Base-by-base conservation (phyloP, 192 early-diverging fungal species). In the Coemansia sp. region DNA sequence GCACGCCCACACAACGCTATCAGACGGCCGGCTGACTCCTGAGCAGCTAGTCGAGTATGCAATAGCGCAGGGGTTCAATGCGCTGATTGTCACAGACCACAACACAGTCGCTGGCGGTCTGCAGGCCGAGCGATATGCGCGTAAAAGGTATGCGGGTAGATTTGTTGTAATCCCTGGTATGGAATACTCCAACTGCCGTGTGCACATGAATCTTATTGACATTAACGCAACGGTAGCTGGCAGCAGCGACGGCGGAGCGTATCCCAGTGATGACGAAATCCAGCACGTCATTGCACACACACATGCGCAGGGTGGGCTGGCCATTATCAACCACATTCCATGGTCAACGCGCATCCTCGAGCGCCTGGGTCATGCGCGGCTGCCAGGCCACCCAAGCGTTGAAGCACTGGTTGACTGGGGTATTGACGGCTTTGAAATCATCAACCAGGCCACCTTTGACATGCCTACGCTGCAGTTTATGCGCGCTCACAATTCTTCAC, bases 261-360 rank as follows among this genome's bases (percentile, higher is more conserved):
- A 77, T 55, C 89, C 89, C 11, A 80, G 75, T 19, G 85, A 90
- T 48, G 69, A 82, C 28, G 82, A 88, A 1, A 53, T 90, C 14
- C 65, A 68, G 58, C 51, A 46, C 1, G 85, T 83, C 1, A 90
- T 90, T 52, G 64, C 67, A 7, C 68, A 74, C 44, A 71, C 74
- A 14, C 89, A 90, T 61, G 78, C 77, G 46, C 49, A 88, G 4
- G 89, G 87, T 26, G 89, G 89, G 0, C 56, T 90, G 15, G 89
- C 85, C 0, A 86, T 88, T 48, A 85, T 88, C 5, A 90, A 90
- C 69, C 89, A 90, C 61, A 87, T 90, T 48, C 89, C 89, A 0
- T 90, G 89, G 89, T 86, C 85, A 44, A 88, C 86, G 65, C 77
- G 70, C 7, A 87, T 84, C 34, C 80, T 82, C 28, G 71, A 74